Conservation (phyloP, 2,329 filamentous ascomycete species). For the Trichophyton mentagrophytes region DNA sequence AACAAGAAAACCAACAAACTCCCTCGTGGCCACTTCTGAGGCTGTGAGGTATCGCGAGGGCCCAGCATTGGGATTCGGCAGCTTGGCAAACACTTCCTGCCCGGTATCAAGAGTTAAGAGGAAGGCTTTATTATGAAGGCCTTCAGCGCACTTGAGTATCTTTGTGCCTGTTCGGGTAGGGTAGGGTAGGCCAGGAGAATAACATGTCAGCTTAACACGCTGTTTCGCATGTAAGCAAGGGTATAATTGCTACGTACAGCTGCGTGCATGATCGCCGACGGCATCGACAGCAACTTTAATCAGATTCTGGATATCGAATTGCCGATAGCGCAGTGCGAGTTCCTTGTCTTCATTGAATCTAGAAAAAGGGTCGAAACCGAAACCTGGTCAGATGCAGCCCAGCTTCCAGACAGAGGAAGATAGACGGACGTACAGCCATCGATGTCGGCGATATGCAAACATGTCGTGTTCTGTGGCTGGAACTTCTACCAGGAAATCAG, state of each 20-base stretch:
- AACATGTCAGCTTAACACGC: no score
- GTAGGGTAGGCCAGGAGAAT: no score
- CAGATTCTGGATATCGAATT: no score
- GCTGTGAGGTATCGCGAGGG: conserved; percentile 10
- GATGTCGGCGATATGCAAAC: neutral
- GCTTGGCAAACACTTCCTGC: conserved; percentile 18
- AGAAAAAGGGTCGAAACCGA: no score
- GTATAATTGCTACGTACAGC: no score
- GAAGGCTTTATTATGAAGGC: neutral
- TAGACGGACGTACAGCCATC: neutral
- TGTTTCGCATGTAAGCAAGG: no score
- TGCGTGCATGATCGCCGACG: neutral
- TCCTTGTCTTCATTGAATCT: no score
- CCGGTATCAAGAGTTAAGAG: conserved; percentile 18
- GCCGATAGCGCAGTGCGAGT: no score
- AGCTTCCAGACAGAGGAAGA: no score
- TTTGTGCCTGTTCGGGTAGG: neutral
- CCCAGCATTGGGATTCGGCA: conserved; percentile 22
- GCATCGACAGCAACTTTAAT: neutral
- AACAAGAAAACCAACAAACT: conserved; percentile 15
- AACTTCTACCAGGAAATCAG: neutral
- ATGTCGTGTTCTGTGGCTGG: neutral
- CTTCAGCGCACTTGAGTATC: neutral
- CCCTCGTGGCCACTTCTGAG: conserved; percentile 19
- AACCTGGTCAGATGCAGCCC: no score